phyloP scores from a whole-genome alignment of 225 moss, liverwort and hornwort species.

The Thuidium tamariscinum region DNA sequence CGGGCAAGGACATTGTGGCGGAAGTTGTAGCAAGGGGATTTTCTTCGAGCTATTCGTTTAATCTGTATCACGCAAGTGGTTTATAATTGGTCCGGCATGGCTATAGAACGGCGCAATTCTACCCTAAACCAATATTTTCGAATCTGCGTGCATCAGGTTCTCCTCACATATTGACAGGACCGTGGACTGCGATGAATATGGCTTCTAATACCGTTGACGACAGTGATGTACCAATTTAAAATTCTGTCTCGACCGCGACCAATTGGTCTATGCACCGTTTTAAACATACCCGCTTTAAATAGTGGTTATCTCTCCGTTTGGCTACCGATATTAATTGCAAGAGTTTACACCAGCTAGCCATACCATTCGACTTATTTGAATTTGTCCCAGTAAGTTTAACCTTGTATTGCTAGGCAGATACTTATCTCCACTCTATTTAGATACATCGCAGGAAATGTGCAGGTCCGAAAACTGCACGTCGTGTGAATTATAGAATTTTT shows the following conservation, averaged over 20 bases:
- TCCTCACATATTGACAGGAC: not conserved
- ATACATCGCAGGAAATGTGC: not conserved
- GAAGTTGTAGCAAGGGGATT: not conserved
- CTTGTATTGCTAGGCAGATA: not conserved
- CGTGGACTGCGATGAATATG: not conserved
- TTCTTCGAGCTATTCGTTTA: not conserved
- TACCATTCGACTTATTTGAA: not conserved
- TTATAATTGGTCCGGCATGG: not conserved
- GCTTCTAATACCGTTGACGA: not conserved
- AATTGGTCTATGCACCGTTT: not conserved
- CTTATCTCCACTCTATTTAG: not conserved
- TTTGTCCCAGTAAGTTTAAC: not conserved
- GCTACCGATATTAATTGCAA: not conserved
- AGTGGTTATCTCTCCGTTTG: not conserved
- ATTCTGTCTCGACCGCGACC: not conserved
- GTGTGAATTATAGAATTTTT: not conserved
- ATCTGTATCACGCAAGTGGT: not conserved
- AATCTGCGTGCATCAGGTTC: not conserved
- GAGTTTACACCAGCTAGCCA: not conserved
- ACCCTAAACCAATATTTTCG: not conserved
- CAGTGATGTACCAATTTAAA: not conserved
- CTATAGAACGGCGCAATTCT: not conserved
- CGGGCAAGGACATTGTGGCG: not conserved
- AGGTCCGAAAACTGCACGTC: not conserved
- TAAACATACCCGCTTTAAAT: not conserved